A percentile compares a stretch with the other conserved stretches of the same genome.
These are phyloP conservation scores for Blastomyces silverae DNA, from an alignment of 2,329 filamentous ascomycete genomes.

Conservation along the genomic window DNA sequence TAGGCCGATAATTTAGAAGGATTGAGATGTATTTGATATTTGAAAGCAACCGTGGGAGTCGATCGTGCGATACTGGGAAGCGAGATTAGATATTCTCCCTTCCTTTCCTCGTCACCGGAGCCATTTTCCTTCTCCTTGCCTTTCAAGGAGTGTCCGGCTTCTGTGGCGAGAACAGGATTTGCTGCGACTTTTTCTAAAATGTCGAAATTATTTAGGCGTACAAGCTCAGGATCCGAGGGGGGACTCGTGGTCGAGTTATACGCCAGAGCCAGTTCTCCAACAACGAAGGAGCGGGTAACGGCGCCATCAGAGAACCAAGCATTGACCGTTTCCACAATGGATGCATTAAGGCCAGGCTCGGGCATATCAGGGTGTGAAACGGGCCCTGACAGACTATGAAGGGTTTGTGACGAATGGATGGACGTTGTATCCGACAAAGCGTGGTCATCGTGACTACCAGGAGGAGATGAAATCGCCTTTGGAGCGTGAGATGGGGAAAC, in stretches of 20 bases:
- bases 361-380: slow-evolving; percentile 75
- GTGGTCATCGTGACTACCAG: slow-evolving; percentile 57
- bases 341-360: slow-evolving; percentile 73
- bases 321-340: slow-evolving; percentile 85
- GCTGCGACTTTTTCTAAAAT: slow-evolving; percentile 87
- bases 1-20: slow-evolving; percentile 50
- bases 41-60: slow-evolving; percentile 67
- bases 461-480: slow-evolving; percentile 43
- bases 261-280: slow-evolving; percentile 81
- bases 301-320: slow-evolving; percentile 70
- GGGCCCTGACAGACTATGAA: slow-evolving; percentile 61
- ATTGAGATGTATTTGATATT: slow-evolving; percentile 78
- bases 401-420: slow-evolving; percentile 77
- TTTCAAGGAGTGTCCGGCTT: slow-evolving; percentile 40
- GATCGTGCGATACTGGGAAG: slow-evolving; percentile 64
- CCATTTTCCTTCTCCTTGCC: slow-evolving; percentile 22
- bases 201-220: slow-evolving; percentile 81
- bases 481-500: slow-evolving; percentile 33
- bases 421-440: slow-evolving; percentile 79
- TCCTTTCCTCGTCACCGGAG: slow-evolving; percentile 48
- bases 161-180: slow-evolving; percentile 82
- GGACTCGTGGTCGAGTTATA: slow-evolving; percentile 53
- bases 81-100: slow-evolving; percentile 74
- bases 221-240: slow-evolving; percentile 50
- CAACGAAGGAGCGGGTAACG: slow-evolving; percentile 64